Conservation (phyloP, 2,329 filamentous ascomycete genomes). For the Trichoderma sp. region DNA sequence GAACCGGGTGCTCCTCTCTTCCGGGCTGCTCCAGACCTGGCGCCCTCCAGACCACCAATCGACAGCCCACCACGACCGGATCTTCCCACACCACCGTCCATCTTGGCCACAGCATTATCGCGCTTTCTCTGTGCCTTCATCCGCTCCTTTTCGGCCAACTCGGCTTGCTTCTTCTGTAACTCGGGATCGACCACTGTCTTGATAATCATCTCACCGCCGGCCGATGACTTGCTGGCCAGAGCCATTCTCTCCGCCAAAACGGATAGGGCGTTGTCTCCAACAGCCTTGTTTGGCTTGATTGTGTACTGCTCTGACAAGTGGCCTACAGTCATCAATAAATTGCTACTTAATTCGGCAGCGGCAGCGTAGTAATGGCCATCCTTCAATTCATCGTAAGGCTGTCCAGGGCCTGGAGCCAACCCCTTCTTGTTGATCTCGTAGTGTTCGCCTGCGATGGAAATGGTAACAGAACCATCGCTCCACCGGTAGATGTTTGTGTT, state of each 20-base stretch:
- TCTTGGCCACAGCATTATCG: conserved; percentile 64
- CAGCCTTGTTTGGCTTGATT: conserved; percentile 63
- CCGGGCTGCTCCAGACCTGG: conserved; percentile 46
- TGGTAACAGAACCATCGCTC: conserved; percentile 75
- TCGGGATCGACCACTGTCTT: conserved; percentile 72
- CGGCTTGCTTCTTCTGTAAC: conserved; percentile 69
- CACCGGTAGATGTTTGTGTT: conserved; percentile 73
- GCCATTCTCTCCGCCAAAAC: conserved; percentile 66
- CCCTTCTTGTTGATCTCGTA: conserved; percentile 71
- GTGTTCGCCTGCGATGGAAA: conserved; percentile 72
- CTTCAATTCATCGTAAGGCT: conserved; percentile 62
- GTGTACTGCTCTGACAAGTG: conserved; percentile 72
- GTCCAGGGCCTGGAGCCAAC: conserved; percentile 59
- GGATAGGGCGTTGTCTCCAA: conserved; percentile 69
- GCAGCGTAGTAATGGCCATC: conserved; percentile 76
- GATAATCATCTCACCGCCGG: conserved; percentile 63
- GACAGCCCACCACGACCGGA: conserved; percentile 58
- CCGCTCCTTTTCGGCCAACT: conserved; percentile 71
- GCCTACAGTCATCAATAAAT: conserved; percentile 68
- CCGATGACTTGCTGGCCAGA: conserved; percentile 55
- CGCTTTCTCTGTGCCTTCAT: conserved; percentile 62
- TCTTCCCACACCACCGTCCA: conserved; percentile 55
- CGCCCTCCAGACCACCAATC: conserved; percentile 66
- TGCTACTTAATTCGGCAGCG: conserved; percentile 65
- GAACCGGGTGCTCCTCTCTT: conserved; percentile 53